These are phyloP conservation scores for Juglanconis juglandina DNA, from an alignment of 2,329 filamentous ascomycete genomes.

Conservation along the genomic window DNA sequence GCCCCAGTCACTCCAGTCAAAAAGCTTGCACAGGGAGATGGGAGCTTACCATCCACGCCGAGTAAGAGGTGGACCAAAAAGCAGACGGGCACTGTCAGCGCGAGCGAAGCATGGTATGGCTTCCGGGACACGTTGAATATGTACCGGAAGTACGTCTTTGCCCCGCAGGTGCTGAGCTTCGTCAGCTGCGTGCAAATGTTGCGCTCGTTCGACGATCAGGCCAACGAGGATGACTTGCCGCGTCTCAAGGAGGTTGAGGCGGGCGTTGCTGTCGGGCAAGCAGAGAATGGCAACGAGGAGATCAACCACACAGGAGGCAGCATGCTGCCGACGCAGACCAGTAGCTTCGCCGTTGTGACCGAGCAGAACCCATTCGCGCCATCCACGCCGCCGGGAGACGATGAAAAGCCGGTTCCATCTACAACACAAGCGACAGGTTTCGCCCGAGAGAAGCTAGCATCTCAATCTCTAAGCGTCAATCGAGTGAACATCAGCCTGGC, in stretches of 20 bases:
- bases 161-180: conserved; percentile 24
- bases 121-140: conserved; percentile 22
- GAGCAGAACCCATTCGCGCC: conserved; percentile 1
- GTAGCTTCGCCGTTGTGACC: background rate
- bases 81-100: background rate
- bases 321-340: background rate
- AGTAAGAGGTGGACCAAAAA: conserved; percentile 8
- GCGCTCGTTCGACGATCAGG: conserved; percentile 23
- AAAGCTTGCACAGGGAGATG: background rate
- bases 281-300: background rate
- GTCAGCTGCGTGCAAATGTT: conserved; percentile 21
- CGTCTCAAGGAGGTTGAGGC: conserved; percentile 19
- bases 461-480: conserved; percentile 21
- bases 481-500: conserved; percentile 23
- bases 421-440: background rate
- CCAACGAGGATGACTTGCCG: conserved; percentile 17
- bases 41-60: background rate
- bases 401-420: background rate
- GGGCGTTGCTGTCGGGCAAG: conserved; percentile 6
- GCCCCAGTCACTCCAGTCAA: background rate
- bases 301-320: background rate
- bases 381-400: background rate
- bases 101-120: conserved; percentile 17
- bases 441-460: conserved; percentile 16
- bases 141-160: conserved; percentile 19